phyloP scores from a whole-genome alignment of 306 rosid genomes.

The Quercus aquifolioides region DNA sequence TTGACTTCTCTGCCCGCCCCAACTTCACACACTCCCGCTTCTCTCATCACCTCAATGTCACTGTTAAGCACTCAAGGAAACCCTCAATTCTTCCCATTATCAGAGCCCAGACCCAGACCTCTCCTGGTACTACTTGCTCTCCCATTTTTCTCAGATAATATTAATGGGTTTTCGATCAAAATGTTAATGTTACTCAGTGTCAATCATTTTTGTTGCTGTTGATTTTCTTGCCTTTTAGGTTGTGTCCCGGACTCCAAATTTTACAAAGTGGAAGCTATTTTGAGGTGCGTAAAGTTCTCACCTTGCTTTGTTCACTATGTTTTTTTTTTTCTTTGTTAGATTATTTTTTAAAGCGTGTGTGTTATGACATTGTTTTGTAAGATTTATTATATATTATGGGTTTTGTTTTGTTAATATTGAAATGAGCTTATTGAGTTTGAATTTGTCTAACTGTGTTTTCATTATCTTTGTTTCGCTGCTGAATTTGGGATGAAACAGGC shows the following conservation, averaged over 20 bases:
- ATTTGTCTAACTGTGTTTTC: slow-evolving; percentile 6
- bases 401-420: not conserved
- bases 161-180: too few relatives aligned
- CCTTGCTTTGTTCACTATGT: not conserved
- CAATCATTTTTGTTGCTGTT: too few relatives aligned
- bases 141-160: too few relatives aligned
- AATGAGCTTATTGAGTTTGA: slow-evolving; percentile 11
- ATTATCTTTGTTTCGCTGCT: slow-evolving; percentile 29
- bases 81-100: too few relatives aligned
- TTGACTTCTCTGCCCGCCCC: slow-evolving; percentile 17
- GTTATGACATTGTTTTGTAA: not conserved
- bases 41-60: too few relatives aligned
- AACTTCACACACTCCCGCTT: not conserved
- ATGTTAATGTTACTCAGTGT: too few relatives aligned
- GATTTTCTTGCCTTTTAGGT: too few relatives aligned
- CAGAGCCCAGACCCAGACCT: too few relatives aligned
- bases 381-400: not conserved
- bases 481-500: slow-evolving; percentile 54
- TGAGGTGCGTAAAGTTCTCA: slow-evolving; percentile 44
- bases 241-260: too few relatives aligned
- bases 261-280: slow-evolving; percentile 57
- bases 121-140: too few relatives aligned
- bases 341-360: not conserved
- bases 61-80: too few relatives aligned
- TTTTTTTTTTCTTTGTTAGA: not conserved